Conservation (phyloP, 257 asterid species). For the Marsdenia floribunda region DNA sequence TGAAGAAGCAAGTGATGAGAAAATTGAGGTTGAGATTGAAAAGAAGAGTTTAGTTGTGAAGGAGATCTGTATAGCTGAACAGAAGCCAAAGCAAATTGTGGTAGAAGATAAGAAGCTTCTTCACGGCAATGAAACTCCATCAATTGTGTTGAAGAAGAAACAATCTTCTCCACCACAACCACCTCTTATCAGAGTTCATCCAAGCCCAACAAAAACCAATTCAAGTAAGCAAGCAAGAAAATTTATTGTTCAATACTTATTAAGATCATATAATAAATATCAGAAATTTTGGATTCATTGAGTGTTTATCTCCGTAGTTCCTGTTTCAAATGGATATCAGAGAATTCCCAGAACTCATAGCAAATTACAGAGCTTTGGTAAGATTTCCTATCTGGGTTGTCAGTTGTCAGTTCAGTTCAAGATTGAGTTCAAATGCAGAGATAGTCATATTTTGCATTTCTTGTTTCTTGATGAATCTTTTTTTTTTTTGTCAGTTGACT, state of each 20-base stretch:
- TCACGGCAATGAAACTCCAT: slow-evolving; percentile 32
- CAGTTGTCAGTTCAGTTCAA: neutral
- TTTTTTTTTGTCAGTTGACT: slow-evolving; percentile 42
- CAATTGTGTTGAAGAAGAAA: slow-evolving; percentile 43
- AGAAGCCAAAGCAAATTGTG: slow-evolving; percentile 30
- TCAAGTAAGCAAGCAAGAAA: slow-evolving; percentile 34
- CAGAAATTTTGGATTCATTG: neutral
- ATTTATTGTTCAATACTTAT: neutral
- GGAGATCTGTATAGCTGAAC: slow-evolving; percentile 30
- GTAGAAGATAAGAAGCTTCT: slow-evolving; percentile 36
- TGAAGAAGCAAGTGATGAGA: slow-evolving; percentile 25
- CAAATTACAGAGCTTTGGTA: slow-evolving; percentile 65
- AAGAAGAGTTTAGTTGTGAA: slow-evolving; percentile 35
- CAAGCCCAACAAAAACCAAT: slow-evolving; percentile 35
- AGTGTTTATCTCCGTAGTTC: slow-evolving; percentile 12
- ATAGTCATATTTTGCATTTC: neutral
- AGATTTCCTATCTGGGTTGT: slow-evolving; percentile 20
- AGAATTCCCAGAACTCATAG: slow-evolving; percentile 42
- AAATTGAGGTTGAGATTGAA: slow-evolving; percentile 31
- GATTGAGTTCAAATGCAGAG: neutral
- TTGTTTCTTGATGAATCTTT: slow-evolving; percentile 1
- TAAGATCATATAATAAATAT: neutral
- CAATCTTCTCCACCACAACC: slow-evolving; percentile 33
- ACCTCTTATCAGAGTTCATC: slow-evolving; percentile 32
- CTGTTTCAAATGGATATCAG: slow-evolving; percentile 35